phyloP scores from a whole-genome alignment of 306 rosid species.

The Lablab purpureus region DNA sequence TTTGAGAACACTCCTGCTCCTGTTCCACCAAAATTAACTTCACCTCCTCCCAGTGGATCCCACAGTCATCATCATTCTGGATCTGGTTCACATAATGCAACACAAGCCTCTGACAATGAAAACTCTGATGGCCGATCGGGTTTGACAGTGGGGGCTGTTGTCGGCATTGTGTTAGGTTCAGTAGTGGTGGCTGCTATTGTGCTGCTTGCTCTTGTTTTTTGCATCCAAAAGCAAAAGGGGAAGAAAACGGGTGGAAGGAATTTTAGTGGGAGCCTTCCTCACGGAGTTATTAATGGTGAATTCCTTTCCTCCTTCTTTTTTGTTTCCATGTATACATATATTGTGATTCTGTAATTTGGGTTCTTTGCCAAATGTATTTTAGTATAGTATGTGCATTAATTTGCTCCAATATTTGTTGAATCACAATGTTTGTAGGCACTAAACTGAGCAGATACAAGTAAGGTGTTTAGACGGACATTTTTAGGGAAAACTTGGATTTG shows the following conservation, averaged over 20 bases:
- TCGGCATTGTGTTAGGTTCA: conserved; percentile 80
- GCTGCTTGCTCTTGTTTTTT: conserved; percentile 65
- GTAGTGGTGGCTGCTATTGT: conserved; percentile 52
- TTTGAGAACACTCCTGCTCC: conserved; percentile 85
- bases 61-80: conserved; percentile 56
- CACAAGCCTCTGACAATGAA: conserved; percentile 49
- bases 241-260: conserved; percentile 61
- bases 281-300: conserved; percentile 69
- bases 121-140: conserved; percentile 62
- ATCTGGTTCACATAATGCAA: conserved; percentile 55
- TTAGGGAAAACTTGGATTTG: background rate
- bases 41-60: conserved; percentile 66
- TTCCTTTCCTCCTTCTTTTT: conserved; percentile 37
- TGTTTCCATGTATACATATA: background rate
- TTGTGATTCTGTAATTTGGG: conserved; percentile 26
- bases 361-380: conserved; percentile 32
- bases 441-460: conserved; percentile 4
- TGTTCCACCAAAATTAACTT: conserved; percentile 64
- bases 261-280: conserved; percentile 64
- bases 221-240: conserved; percentile 67
- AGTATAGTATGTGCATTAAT: conserved; percentile 24
- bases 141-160: conserved; percentile 61
- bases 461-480: background rate
- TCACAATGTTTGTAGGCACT: conserved; percentile 5
- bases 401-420: conserved; percentile 1